Evolutionary conservation across 176 grass and related monocot species (phyloP).

Genomic region (Tuctoria greenei): DNA sequence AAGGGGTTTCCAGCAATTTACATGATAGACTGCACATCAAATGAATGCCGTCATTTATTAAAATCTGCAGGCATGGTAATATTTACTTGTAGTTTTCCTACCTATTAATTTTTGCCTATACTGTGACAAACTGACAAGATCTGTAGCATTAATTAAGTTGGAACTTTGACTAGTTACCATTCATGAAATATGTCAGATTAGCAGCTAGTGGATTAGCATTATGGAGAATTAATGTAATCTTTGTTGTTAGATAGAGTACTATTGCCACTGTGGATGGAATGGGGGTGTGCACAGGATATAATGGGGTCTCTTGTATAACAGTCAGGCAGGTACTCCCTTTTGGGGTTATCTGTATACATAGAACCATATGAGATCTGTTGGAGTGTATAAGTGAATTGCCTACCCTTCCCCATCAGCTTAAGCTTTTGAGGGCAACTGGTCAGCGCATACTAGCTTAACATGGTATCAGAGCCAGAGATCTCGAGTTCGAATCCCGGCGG

Average conservation of each 20-base stretch:
- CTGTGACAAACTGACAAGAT: not conserved
- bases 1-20: conserved; percentile 68
- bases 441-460: no score
- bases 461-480: no score
- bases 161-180: conserved; percentile 16
- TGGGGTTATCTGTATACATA: conserved; percentile 14
- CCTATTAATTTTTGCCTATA: conserved; percentile 16
- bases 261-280: conserved; percentile 1
- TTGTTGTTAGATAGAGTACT: conserved; percentile 28
- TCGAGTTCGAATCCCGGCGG: no score
- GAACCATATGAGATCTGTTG: not conserved
- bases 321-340: conserved; percentile 9
- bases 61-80: conserved; percentile 68
- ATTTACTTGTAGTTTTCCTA: conserved; percentile 20
- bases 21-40: conserved; percentile 80
- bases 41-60: conserved; percentile 73
- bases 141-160: not conserved
- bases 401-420: no score
- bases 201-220: conserved; percentile 14
- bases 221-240: not conserved
- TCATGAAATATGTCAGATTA: conserved; percentile 5
- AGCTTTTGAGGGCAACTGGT: no score
- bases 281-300: not conserved
- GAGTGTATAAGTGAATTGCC: no score
- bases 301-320: conserved; percentile 1